Conservation (phyloP, 768 basidiomycete genomes). For the Trametes sanguinea region DNA sequence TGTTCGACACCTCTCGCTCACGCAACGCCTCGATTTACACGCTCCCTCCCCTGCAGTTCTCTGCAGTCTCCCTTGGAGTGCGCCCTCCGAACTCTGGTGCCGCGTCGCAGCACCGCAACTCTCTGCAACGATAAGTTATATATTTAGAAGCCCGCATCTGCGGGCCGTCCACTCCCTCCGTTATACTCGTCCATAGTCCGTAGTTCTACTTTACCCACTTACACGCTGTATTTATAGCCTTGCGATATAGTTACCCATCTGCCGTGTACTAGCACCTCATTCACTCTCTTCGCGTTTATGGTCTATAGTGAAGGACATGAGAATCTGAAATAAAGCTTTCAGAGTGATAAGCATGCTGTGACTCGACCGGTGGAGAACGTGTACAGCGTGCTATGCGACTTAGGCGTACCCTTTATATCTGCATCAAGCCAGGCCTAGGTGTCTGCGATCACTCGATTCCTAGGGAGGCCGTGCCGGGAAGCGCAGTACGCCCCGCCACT, state of each 20-base stretch:
- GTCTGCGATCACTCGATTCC: no score
- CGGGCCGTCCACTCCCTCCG: background rate
- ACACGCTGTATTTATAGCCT: background rate
- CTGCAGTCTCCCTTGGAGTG: background rate
- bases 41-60: background rate
- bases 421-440: no score
- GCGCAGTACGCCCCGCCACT: no score
- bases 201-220: background rate
- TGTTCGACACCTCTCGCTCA: constrained; percentile 4
- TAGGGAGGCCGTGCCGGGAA: no score
- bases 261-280: background rate
- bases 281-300: no score
- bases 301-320: no score
- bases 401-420: no score
- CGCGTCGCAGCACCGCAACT: background rate
- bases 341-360: no score
- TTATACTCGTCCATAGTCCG: background rate
- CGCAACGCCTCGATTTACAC: background rate
- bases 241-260: background rate
- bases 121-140: background rate
- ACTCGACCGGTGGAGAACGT: no score
- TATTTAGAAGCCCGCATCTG: background rate
- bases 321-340: no score
- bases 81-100: background rate
- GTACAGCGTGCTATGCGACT: no score